These are phyloP conservation scores for Hypoxylon sp. DNA, from an alignment of 2,329 filamentous ascomycete genomes.

Conservation along the genomic window DNA sequence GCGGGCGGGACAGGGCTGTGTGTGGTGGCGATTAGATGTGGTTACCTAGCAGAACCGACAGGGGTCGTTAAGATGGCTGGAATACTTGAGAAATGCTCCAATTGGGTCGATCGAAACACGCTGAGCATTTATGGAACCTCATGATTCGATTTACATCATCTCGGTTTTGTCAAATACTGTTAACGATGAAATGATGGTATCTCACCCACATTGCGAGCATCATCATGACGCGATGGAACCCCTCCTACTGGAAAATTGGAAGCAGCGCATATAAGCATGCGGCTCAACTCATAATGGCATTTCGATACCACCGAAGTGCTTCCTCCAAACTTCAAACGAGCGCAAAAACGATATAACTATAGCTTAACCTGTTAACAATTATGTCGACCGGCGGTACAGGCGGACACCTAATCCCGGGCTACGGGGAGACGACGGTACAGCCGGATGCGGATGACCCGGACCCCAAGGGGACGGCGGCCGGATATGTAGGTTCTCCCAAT, in stretches of 20 bases:
- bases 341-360: neutral
- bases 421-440: constrained; percentile 26
- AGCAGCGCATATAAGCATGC: constrained; percentile 6
- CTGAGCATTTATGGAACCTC: constrained; percentile 10
- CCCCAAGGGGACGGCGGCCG: constrained; percentile 38
- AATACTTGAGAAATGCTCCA: no score
- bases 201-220: constrained; percentile 15
- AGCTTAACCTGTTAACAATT: neutral
- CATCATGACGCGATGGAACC: constrained; percentile 38
- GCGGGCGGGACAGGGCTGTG: no score
- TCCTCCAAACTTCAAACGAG: neutral
- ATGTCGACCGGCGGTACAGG: constrained; percentile 45
- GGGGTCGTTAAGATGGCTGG: no score
- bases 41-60: no score
- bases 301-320: neutral
- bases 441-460: constrained; percentile 36
- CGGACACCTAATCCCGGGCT: constrained; percentile 26
- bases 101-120: constrained; percentile 6
- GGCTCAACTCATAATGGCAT: neutral
- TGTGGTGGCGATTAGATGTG: no score
- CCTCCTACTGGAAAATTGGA: neutral
- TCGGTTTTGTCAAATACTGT: neutral
- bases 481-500: constrained; percentile 32
- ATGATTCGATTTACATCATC: constrained; percentile 28
- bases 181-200: constrained; percentile 23